phyloP scores from a whole-genome alignment of 2,329 filamentous ascomycete species.

The Paraphoma sp. region DNA sequence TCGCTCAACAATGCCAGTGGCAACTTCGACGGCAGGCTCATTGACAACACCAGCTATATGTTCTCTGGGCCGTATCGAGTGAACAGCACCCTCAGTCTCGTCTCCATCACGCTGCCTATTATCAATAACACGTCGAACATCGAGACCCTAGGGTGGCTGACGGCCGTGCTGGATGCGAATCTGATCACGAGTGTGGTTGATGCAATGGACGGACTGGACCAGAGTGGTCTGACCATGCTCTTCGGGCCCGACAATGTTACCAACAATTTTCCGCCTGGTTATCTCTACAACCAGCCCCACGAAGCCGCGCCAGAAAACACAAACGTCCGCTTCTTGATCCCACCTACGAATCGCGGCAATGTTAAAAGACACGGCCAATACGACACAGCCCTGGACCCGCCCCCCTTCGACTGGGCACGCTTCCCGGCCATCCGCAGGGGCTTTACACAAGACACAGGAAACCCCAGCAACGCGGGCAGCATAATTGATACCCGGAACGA shows the following conservation, averaged over 20 bases:
- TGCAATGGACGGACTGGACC: conserved; percentile 73
- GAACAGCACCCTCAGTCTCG: conserved; percentile 74
- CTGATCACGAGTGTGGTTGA: conserved; percentile 68
- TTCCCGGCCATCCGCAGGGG: conserved; percentile 70
- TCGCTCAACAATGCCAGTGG: conserved; percentile 39
- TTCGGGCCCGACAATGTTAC: conserved; percentile 70
- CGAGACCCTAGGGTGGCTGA: conserved; percentile 83
- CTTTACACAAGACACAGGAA: conserved; percentile 56
- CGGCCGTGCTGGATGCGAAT: conserved; percentile 73
- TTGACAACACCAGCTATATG: conserved; percentile 63
- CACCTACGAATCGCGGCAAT: conserved; percentile 36
- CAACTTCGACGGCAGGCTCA: conserved; percentile 49
- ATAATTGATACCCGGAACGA: conserved; percentile 76
- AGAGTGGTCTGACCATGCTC: conserved; percentile 73
- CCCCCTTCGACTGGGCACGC: conserved; percentile 62
- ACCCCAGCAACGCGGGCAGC: conserved; percentile 73
- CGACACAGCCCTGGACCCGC: conserved; percentile 26
- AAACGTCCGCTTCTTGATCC: conserved; percentile 40
- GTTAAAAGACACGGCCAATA: conserved; percentile 36
- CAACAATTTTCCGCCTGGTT: conserved; percentile 59
- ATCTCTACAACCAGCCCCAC: conserved; percentile 35
- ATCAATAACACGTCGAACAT: conserved; percentile 67
- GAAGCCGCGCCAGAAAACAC: conserved; percentile 29
- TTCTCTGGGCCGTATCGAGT: conserved; percentile 77
- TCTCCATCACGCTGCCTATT: conserved; percentile 83